phyloP scores from a whole-genome alignment of 768 basidiomycete species.

The Boletus tylopilopsis region DNA sequence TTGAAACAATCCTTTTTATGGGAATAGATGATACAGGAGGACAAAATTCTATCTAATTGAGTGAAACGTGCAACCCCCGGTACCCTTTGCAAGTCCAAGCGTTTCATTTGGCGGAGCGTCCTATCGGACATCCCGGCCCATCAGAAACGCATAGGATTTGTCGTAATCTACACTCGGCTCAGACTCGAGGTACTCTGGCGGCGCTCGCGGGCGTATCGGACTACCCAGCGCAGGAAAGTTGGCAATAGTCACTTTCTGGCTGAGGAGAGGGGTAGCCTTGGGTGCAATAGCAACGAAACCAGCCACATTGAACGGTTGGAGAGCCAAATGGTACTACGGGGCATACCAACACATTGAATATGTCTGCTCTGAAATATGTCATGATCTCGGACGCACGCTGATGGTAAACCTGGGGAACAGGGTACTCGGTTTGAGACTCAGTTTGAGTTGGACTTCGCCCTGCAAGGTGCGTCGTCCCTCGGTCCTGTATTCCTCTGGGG shows the following conservation, averaged over 20 bases:
- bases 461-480: conserved; percentile 36
- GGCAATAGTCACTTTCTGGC: conserved; percentile 38
- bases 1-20: conserved; percentile 62
- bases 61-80: not conserved
- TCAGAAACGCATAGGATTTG: conserved; percentile 46
- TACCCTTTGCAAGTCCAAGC: not conserved
- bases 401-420: conserved; percentile 45
- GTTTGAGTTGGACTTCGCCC: conserved; percentile 52
- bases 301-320: conserved; percentile 40
- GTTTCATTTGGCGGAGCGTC: not conserved
- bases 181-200: conserved; percentile 49
- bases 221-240: conserved; percentile 39
- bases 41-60: not conserved
- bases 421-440: conserved; percentile 40
- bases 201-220: conserved; percentile 42
- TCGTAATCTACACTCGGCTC: conserved; percentile 46
- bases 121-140: conserved; percentile 54
- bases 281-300: conserved; percentile 36
- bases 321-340: conserved; percentile 40
- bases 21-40: conserved; percentile 5
- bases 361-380: not conserved
- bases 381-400: conserved; percentile 34
- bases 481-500: conserved; percentile 20
- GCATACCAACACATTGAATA: conserved; percentile 18
- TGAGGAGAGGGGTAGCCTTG: conserved; percentile 32